Conservation (phyloP, 768 basidiomycete genomes). For the Russula vinacea region DNA sequence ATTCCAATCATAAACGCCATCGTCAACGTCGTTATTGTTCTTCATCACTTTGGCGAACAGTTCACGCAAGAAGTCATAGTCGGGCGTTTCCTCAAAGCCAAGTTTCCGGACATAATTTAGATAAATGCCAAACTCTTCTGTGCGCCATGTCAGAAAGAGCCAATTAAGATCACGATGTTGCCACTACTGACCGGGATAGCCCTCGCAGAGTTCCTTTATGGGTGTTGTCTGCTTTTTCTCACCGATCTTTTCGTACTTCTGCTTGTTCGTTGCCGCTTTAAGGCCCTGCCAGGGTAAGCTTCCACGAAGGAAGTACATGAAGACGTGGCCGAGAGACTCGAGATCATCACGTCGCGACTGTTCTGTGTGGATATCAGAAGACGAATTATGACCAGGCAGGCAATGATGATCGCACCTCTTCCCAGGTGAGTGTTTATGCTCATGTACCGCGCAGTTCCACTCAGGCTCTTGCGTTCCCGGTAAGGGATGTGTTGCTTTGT, state of each 20-base stretch:
- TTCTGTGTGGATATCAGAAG: conserved; percentile 44
- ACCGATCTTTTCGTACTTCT: conserved; percentile 99
- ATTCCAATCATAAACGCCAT: conserved; percentile 97
- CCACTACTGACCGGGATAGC: conserved; percentile 73
- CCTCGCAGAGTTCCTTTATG: conserved; percentile 95
- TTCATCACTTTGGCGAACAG: conserved; percentile 93
- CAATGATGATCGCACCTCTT: conserved; percentile 56
- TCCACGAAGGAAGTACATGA: conserved; percentile 98
- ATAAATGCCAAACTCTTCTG: conserved; percentile 98
- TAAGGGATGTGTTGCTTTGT: conserved; percentile 99
- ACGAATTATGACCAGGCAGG: conserved; percentile 15
- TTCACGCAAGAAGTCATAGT: conserved; percentile 97
- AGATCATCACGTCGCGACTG: conserved; percentile 95
- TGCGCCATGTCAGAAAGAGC: background rate
- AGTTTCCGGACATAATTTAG: conserved; percentile 98
- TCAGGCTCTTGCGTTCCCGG: conserved; percentile 94
- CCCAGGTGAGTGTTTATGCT: conserved; percentile 99
- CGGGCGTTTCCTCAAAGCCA: conserved; percentile 98
- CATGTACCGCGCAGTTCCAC: conserved; percentile 99
- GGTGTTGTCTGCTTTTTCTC: conserved; percentile 99
- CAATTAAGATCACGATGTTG: conserved; percentile 8
- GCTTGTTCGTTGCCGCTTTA: conserved; percentile 99
- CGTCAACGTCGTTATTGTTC: conserved; percentile 85
- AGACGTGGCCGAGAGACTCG: conserved; percentile 98
- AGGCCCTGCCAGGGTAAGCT: conserved; percentile 98